Evolutionary conservation across 2,329 filamentous ascomycete genomes (phyloP).

Genomic region (Bipolaris gigantea): DNA sequence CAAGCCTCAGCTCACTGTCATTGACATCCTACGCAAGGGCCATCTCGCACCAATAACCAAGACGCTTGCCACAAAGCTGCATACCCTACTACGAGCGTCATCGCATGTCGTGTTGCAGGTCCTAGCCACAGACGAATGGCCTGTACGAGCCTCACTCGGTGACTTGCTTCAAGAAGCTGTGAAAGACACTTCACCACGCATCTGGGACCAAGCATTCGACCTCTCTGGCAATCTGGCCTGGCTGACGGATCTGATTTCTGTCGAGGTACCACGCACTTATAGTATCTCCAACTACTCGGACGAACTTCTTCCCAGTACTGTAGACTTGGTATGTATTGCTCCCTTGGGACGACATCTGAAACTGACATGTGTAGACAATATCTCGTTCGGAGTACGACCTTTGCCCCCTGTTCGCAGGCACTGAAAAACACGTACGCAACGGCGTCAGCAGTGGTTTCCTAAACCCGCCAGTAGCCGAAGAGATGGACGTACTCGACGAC

Average conservation of each 20-base stretch:
- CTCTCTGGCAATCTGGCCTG: constrained; percentile 23
- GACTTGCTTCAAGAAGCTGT: constrained; percentile 30
- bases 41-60: constrained; percentile 31
- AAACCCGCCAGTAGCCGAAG: constrained; percentile 53
- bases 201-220: constrained; percentile 34
- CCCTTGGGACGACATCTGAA: background rate
- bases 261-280: constrained; percentile 31
- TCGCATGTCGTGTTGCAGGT: constrained; percentile 27
- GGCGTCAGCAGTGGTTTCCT: constrained; percentile 59
- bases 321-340: constrained; percentile 46
- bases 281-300: constrained; percentile 52
- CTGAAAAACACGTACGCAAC: constrained; percentile 36
- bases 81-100: constrained; percentile 27
- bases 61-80: constrained; percentile 27
- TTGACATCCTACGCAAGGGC: constrained; percentile 29
- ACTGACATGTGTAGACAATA: constrained; percentile 40
- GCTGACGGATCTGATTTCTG: constrained; percentile 23
- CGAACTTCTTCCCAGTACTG: constrained; percentile 55
- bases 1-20: constrained; percentile 20
- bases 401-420: constrained; percentile 36
- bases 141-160: constrained; percentile 26
- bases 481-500: constrained; percentile 40
- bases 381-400: constrained; percentile 57
- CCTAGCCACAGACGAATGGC: constrained; percentile 30
- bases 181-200: constrained; percentile 21